These are phyloP conservation scores for Geotrichum klebahnii DNA, from an alignment of 1,139 yeast genomes.

Conservation along the genomic window DNA sequence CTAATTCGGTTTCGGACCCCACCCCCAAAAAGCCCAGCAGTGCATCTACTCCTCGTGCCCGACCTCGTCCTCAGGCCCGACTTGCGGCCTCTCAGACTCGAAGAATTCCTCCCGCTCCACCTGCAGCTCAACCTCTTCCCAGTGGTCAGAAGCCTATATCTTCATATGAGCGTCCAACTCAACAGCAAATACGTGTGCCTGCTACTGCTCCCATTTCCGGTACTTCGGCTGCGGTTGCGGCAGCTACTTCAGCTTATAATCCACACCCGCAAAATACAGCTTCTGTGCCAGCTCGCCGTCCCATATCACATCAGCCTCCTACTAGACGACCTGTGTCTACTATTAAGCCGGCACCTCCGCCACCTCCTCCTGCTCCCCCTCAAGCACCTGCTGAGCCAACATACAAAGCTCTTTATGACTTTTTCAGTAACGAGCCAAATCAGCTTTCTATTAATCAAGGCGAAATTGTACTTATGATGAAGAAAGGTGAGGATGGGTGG, in stretches of 20 bases:
- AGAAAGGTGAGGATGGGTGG: constrained; percentile 80
- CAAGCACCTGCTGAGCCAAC: constrained; percentile 64
- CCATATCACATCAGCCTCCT: constrained; percentile 28
- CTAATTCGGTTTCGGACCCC: constrained; percentile 62
- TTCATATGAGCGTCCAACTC: constrained; percentile 3
- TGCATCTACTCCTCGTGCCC: constrained; percentile 18
- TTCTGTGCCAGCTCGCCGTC: not conserved
- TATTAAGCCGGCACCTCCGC: constrained; percentile 67
- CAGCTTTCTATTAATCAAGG: constrained; percentile 74
- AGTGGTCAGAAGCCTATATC: constrained; percentile 4
- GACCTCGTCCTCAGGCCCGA: constrained; percentile 24
- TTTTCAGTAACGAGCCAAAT: constrained; percentile 79
- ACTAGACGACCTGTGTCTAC: constrained; percentile 48
- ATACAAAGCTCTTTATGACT: constrained; percentile 83
- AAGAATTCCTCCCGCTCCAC: constrained; percentile 25
- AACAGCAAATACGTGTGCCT: constrained; percentile 9
- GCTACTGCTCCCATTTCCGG: not conserved
- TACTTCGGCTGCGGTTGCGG: constrained; percentile 12
- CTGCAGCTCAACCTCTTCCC: constrained; percentile 24
- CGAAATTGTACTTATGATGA: constrained; percentile 65
- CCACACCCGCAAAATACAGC: constrained; percentile 4
- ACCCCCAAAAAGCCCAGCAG: constrained; percentile 55
- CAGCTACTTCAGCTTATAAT: constrained; percentile 15
- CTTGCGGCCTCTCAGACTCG: constrained; percentile 27
- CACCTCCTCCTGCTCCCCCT: constrained; percentile 35